These are phyloP conservation scores for Bruguiera hainesii DNA, from an alignment of 441 rosid genomes.

Conservation along the genomic window DNA sequence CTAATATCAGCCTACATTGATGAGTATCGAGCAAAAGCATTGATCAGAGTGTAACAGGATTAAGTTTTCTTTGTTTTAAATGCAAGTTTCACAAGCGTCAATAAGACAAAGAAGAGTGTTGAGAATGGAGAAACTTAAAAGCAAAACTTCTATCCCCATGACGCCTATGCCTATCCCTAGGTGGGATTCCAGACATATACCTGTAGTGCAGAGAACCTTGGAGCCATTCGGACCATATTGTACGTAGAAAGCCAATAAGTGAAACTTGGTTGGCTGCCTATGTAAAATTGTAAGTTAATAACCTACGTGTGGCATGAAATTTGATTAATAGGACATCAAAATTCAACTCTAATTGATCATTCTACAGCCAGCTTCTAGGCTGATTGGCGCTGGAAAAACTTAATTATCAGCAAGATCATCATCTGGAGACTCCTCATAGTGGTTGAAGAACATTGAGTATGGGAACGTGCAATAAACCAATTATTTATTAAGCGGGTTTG, in stretches of 20 bases:
- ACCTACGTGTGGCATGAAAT: background rate
- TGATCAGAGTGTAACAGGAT: background rate
- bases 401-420: no score
- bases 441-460: no score
- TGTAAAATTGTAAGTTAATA: background rate
- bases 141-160: background rate
- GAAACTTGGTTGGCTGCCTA: background rate
- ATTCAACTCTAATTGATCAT: background rate
- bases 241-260: background rate
- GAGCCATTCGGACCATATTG: background rate
- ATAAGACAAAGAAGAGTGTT: background rate
- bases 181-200: slow-evolving; percentile 10
- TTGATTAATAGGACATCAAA: background rate
- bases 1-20: background rate
- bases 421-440: no score
- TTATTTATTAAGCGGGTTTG: background rate
- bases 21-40: background rate
- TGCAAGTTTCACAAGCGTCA: slow-evolving; percentile 13
- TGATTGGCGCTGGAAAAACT: no score
- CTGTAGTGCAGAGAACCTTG: background rate
- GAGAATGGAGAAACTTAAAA: slow-evolving; percentile 2
- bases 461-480: background rate
- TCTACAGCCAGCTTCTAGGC: no score
- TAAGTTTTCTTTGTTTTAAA: slow-evolving; percentile 4
- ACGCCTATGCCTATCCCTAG: background rate